phyloP scores from a whole-genome alignment of 2,329 filamentous ascomycete species.

The Aspergillus sp. region DNA sequence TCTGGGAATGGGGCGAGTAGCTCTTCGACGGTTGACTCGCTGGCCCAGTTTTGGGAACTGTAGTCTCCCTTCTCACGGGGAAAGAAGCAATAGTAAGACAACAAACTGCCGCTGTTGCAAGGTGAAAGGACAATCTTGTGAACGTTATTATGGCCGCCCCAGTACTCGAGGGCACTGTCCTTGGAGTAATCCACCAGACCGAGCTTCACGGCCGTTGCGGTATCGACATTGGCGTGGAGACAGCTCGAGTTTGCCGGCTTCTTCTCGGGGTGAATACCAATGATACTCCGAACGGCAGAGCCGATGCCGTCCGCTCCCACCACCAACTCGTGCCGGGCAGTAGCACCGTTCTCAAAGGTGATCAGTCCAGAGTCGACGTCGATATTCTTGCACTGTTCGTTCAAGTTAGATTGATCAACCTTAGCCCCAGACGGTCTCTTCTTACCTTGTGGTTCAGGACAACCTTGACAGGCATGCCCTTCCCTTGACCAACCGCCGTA shows the following conservation, averaged over 20 bases:
- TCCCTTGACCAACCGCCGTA: conserved; percentile 44
- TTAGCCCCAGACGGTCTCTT: neutral
- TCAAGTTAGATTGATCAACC: neutral
- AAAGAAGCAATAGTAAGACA: conserved; percentile 72
- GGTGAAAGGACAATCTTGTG: conserved; percentile 71
- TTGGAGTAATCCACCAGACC: conserved; percentile 64
- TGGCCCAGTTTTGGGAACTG: conserved; percentile 59
- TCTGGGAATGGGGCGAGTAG: conserved; percentile 60
- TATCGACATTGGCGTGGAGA: conserved; percentile 63
- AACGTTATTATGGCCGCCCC: conserved; percentile 63
- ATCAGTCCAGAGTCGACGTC: conserved; percentile 53
- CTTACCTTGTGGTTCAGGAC: conserved; percentile 55
- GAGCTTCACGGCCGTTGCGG: conserved; percentile 58
- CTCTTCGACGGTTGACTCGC: conserved; percentile 54
- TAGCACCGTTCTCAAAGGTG: conserved; percentile 54
- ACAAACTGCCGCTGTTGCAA: conserved; percentile 63
- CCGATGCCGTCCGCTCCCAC: conserved; percentile 68
- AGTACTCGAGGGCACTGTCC: conserved; percentile 65
- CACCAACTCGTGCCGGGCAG: conserved; percentile 57
- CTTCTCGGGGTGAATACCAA: conserved; percentile 63
- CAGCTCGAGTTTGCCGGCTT: conserved; percentile 61
- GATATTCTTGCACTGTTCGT: conserved; percentile 46
- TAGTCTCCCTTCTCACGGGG: conserved; percentile 61
- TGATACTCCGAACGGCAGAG: conserved; percentile 59
- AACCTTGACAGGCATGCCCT: conserved; percentile 54